phyloP scores from a whole-genome alignment of 352 stramenopile species.

The Peronosclerospora sorghi region DNA sequence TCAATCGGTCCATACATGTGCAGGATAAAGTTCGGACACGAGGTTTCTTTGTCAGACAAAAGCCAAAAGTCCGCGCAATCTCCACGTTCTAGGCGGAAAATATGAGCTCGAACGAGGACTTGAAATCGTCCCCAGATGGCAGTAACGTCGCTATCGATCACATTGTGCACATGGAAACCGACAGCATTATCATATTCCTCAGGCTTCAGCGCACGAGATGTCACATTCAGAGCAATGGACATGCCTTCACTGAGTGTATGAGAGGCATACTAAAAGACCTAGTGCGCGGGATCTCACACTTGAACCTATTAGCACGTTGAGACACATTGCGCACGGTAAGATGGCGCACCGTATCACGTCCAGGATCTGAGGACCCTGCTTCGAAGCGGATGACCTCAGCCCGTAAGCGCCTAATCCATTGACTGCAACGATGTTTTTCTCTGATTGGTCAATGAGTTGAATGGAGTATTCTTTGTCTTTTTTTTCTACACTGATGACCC shows the following conservation, averaged over 20 bases:
- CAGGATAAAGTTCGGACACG: constrained; percentile 58
- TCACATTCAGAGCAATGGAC: constrained; percentile 74
- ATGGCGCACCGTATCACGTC: constrained; percentile 85
- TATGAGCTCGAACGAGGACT: constrained; percentile 74
- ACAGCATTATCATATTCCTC: constrained; percentile 90
- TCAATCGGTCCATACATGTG: constrained; percentile 85
- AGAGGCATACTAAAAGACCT: constrained; percentile 92
- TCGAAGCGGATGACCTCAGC: constrained; percentile 84
- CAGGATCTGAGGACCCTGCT: constrained; percentile 81
- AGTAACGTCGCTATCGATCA: constrained; percentile 65
- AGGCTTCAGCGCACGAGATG: constrained; percentile 82
- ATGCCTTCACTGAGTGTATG: constrained; percentile 81
- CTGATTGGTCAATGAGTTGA: no score
- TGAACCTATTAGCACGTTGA: constrained; percentile 81
- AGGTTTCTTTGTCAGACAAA: constrained; percentile 84
- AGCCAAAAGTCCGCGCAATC: constrained; percentile 69
- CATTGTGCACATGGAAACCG: constrained; percentile 79
- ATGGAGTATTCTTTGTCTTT: no score
- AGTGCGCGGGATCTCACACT: constrained; percentile 86
- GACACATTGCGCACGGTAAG: constrained; percentile 89
- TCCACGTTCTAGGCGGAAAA: constrained; percentile 59
- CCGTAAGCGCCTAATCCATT: no score
- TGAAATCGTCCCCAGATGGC: constrained; percentile 70
- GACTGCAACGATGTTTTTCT: no score
- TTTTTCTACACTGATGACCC: no score